A percentile compares a stretch with the other conserved stretches of the same genome.
Conservation (phyloP, 2,329 filamentous ascomycete genomes). For the Fonsecaea multimorphosa region DNA sequence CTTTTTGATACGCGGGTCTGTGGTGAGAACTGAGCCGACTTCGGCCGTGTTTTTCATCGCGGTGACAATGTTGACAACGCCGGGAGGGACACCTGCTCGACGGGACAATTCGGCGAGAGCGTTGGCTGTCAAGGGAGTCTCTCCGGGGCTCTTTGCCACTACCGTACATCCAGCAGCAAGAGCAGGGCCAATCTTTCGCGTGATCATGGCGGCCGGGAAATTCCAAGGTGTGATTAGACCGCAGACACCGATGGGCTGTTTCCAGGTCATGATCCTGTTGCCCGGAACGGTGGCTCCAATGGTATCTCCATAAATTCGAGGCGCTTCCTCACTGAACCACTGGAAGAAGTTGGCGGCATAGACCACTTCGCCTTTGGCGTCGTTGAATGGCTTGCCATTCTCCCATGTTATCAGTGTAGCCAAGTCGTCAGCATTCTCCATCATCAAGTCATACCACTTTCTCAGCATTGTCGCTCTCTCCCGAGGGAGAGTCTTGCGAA, state of each 20-base stretch:
- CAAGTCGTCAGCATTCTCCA: slow-evolving; percentile 69
- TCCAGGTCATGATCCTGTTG: slow-evolving; percentile 67
- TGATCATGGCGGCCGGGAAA: slow-evolving; percentile 63
- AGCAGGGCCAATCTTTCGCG: slow-evolving; percentile 60
- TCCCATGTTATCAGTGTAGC: slow-evolving; percentile 72
- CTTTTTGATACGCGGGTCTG: slow-evolving; percentile 78
- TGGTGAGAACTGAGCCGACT: slow-evolving; percentile 78
- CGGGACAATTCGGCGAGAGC: slow-evolving; percentile 85
- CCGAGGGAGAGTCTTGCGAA: slow-evolving; percentile 65
- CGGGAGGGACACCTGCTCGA: slow-evolving; percentile 85
- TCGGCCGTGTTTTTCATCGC: slow-evolving; percentile 77
- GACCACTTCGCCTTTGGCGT: slow-evolving; percentile 64
- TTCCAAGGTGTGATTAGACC: slow-evolving; percentile 73
- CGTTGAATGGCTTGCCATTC: slow-evolving; percentile 70
- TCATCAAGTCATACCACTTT: slow-evolving; percentile 71
- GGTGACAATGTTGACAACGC: slow-evolving; percentile 89
- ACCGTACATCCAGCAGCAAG: slow-evolving; percentile 95
- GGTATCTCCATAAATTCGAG: slow-evolving; percentile 64
- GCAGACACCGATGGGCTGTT: slow-evolving; percentile 71
- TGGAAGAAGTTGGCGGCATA: slow-evolving; percentile 67
- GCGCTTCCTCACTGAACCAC: slow-evolving; percentile 69
- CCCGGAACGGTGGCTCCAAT: slow-evolving; percentile 65
- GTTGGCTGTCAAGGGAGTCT: slow-evolving; percentile 90
- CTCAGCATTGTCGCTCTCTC: slow-evolving; percentile 67
- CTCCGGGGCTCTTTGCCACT: slow-evolving; percentile 86